A percentile compares a stretch with the other conserved stretches of the same genome.
Conservation (phyloP, 768 basidiomycete genomes). For the Podaxis sp. region DNA sequence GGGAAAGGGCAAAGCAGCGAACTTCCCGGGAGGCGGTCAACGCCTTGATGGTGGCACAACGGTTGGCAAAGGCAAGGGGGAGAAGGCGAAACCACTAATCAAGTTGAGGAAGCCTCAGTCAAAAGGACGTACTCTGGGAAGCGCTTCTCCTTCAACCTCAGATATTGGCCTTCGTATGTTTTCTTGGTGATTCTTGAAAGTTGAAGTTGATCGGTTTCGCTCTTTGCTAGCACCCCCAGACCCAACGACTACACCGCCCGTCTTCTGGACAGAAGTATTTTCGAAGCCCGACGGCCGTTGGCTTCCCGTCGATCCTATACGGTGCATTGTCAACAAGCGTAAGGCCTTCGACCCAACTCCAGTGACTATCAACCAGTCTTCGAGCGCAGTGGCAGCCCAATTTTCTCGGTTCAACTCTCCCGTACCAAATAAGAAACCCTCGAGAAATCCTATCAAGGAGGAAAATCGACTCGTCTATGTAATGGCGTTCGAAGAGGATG, state of each 20-base stretch:
- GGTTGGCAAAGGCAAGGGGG: constrained; percentile 52
- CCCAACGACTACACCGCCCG: constrained; percentile 70
- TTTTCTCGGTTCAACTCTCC: constrained; percentile 13
- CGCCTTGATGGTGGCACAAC: constrained; percentile 40
- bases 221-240: constrained; percentile 39
- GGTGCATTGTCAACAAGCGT: constrained; percentile 76
- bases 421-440: constrained; percentile 13
- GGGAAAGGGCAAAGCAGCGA: constrained; percentile 28
- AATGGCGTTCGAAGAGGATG: constrained; percentile 92
- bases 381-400: constrained; percentile 10
- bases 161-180: constrained; percentile 25
- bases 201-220: constrained; percentile 4
- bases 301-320: constrained; percentile 91
- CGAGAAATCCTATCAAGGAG: constrained; percentile 23
- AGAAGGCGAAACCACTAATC: constrained; percentile 54
- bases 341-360: constrained; percentile 75
- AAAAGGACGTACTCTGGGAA: constrained; percentile 46
- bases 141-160: constrained; percentile 22
- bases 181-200: background rate
- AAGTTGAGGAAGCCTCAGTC: constrained; percentile 57
- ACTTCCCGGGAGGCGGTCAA: constrained; percentile 40
- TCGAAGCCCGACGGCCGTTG: constrained; percentile 88
- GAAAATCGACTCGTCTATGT: constrained; percentile 94
- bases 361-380: constrained; percentile 18
- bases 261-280: constrained; percentile 98